phyloP scores from a whole-genome alignment of 2,329 filamentous ascomycete genomes.

The Aureobasidium sp. region DNA sequence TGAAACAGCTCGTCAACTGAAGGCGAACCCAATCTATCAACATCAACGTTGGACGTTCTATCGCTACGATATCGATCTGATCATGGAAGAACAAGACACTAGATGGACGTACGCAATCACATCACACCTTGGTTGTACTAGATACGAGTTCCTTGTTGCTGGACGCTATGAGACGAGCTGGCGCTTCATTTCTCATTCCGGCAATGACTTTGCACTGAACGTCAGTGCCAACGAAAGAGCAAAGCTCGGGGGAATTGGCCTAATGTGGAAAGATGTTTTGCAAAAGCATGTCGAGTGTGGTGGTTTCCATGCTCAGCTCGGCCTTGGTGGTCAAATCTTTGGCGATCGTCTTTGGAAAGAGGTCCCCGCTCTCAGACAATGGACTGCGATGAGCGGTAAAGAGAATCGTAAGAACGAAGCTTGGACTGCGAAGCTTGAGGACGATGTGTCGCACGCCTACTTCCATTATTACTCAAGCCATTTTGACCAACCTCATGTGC shows the following conservation, averaged over 20 bases:
- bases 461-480: conserved; percentile 99
- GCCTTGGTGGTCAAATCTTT: conserved; percentile 89
- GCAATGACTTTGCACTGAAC: conserved; percentile 87
- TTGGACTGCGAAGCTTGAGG: conserved; percentile 92
- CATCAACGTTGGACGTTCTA: conserved; percentile 96
- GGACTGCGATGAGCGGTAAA: conserved; percentile 86
- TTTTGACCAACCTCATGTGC: conserved; percentile 90
- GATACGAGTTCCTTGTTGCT: conserved; percentile 94
- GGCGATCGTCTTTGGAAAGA: conserved; percentile 96
- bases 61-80: conserved; percentile 83
- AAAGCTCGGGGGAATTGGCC: conserved; percentile 78
- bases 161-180: conserved; percentile 84
- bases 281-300: conserved; percentile 96
- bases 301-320: conserved; percentile 90
- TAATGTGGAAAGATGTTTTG: conserved; percentile 99
- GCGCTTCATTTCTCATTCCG: conserved; percentile 93
- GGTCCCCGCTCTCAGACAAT: conserved; percentile 86
- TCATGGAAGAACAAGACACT: conserved; percentile 76
- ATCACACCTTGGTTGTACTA: conserved; percentile 92
- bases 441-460: conserved; percentile 92
- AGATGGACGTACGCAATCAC: conserved; percentile 99
- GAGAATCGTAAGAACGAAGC: conserved; percentile 83
- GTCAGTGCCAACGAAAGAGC: conserved; percentile 80
- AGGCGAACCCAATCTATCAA: conserved; percentile 72
- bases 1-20: conserved; percentile 56